Percentiles rank a stretch among this genome's conserved stretches.
Evolutionary conservation across 2,329 filamentous ascomycete genomes (phyloP).

Genomic region (Xenoacremonium recifei): DNA sequence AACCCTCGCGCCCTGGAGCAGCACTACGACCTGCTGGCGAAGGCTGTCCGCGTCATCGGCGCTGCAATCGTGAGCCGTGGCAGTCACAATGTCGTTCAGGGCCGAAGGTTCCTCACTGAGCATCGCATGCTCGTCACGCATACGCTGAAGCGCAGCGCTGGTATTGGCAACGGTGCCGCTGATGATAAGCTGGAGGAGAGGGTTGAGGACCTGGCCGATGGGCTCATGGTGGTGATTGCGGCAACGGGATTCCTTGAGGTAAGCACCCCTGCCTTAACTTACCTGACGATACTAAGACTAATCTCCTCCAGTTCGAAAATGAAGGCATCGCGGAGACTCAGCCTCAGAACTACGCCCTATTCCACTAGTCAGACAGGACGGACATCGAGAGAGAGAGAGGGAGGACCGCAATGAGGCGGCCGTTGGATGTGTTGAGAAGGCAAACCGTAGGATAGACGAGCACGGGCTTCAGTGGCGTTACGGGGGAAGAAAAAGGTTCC

Average conservation of each 20-base stretch:
- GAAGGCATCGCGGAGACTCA: slow-evolving; percentile 33
- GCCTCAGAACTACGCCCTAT: slow-evolving; percentile 34
- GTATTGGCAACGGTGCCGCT: slow-evolving; percentile 57
- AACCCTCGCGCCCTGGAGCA: slow-evolving; percentile 70
- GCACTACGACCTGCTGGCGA: slow-evolving; percentile 81
- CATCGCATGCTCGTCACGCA: slow-evolving; percentile 83
- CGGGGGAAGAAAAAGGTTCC: slow-evolving; percentile 11
- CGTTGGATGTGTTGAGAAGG: too few species aligned
- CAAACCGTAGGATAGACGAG: slow-evolving; percentile 13
- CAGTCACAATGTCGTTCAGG: slow-evolving; percentile 77
- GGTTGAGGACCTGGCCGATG: slow-evolving; percentile 77
- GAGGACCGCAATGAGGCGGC: too few species aligned
- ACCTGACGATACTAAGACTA: slow-evolving; percentile 9
- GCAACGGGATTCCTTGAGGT: slow-evolving; percentile 87
- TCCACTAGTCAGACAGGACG: slow-evolving; percentile 38
- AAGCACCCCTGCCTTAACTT: slow-evolving; percentile 30
- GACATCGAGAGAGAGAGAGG: slow-evolving; percentile 1
- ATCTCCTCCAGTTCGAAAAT: slow-evolving; percentile 40
- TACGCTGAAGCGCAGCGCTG: slow-evolving; percentile 85
- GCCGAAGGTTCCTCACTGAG: slow-evolving; percentile 75
- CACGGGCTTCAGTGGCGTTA: slow-evolving; percentile 25
- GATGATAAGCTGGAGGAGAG: slow-evolving; percentile 52
- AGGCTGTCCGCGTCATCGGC: slow-evolving; percentile 77
- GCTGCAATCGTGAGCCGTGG: slow-evolving; percentile 80
- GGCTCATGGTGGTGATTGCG: slow-evolving; percentile 78